phyloP scores from a whole-genome alignment of 2,329 filamentous ascomycete species.

The Parasarocladium wereldwijsianum region DNA sequence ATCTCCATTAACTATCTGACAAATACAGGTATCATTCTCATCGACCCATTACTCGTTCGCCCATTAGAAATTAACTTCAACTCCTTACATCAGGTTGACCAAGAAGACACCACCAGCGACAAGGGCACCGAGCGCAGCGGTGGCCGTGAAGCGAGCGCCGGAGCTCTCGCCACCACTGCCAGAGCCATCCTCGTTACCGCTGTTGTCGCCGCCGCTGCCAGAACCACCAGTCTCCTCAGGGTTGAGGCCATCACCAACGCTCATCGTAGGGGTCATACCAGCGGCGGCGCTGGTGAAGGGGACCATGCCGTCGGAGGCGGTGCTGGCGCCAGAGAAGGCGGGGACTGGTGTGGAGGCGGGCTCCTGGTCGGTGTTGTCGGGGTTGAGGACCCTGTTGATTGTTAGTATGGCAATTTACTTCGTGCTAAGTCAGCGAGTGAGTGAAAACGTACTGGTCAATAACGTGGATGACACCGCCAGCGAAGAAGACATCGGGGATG shows the following conservation, averaged over 20 bases:
- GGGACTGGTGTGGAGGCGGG: constrained; percentile 21
- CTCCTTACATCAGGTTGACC: too few species aligned
- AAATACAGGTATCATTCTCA: too few species aligned
- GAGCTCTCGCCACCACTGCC: too few species aligned
- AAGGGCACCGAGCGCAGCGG: too few species aligned
- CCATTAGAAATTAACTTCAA: too few species aligned
- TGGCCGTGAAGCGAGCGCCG: too few species aligned
- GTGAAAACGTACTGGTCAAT: constrained; percentile 15
- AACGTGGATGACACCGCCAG: constrained; percentile 18
- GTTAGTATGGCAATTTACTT: constrained; percentile 31
- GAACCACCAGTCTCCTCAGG: neutral
- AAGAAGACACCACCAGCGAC: too few species aligned
- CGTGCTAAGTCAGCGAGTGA: neutral
- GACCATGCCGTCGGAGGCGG: constrained; percentile 24
- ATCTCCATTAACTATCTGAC: too few species aligned
- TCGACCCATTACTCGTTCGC: too few species aligned
- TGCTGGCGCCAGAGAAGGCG: constrained; percentile 37
- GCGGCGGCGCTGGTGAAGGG: constrained; percentile 41
- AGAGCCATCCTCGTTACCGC: neutral
- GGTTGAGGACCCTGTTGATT: constrained; percentile 28
- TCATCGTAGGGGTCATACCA: constrained; percentile 6
- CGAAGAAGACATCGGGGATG: constrained; percentile 15
- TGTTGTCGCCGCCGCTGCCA: neutral
- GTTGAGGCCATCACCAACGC: constrained; percentile 8
- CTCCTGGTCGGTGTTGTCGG: constrained; percentile 15